Evolutionary conservation across 805 yeast species (phyloP).

Genomic region (Blastobotrys terrestris): DNA sequence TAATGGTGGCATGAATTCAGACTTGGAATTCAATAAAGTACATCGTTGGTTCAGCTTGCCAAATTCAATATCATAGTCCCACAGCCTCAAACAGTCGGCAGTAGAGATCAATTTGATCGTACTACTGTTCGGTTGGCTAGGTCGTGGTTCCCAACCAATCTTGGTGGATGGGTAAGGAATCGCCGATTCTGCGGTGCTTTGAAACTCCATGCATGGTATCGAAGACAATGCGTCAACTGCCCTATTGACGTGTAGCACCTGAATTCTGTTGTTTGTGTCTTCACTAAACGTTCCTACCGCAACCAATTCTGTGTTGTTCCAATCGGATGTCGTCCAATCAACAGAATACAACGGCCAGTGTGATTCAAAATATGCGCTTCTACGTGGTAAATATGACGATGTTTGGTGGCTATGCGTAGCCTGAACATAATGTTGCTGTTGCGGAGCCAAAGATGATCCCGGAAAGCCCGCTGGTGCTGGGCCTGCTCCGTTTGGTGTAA

Average conservation of each 20-base stretch:
- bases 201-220: constrained; percentile 33
- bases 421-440: background rate
- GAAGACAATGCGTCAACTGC: constrained; percentile 23
- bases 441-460: background rate
- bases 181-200: constrained; percentile 43
- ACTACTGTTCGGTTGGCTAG: constrained; percentile 21
- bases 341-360: constrained; percentile 45
- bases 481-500: constrained; percentile 7
- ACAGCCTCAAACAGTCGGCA: constrained; percentile 64
- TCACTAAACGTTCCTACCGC: constrained; percentile 79
- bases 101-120: constrained; percentile 57
- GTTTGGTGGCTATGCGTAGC: background rate
- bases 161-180: constrained; percentile 67
- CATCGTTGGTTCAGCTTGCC: constrained; percentile 36
- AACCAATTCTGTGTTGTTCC: constrained; percentile 40
- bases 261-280: constrained; percentile 59
- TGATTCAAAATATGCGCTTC: constrained; percentile 42
- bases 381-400: constrained; percentile 19
- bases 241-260: constrained; percentile 24
- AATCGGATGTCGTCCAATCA: constrained; percentile 44
- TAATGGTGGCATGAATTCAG: constrained; percentile 67
- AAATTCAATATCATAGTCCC: constrained; percentile 41
- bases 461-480: constrained; percentile 11
- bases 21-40: constrained; percentile 31
- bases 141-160: constrained; percentile 62